Conservation (phyloP, 2,329 filamentous ascomycete species). For the Paraconiothyrium sp. region DNA sequence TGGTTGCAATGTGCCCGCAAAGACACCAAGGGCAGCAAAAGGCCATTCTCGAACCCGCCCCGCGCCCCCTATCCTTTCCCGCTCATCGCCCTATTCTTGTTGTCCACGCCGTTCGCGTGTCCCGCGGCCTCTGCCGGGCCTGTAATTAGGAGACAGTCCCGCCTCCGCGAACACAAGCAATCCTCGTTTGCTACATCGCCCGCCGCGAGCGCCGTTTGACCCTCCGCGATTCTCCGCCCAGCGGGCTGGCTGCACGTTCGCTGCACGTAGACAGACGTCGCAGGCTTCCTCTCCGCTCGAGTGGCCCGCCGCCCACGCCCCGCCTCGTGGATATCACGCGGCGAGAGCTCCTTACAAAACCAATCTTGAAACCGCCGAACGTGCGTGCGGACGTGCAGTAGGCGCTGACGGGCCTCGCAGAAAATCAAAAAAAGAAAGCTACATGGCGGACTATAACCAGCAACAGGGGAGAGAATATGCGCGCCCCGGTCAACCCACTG, state of each 20-base stretch:
- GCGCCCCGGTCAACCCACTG: slow-evolving; percentile 63
- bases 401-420: slow-evolving; percentile 22
- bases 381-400: slow-evolving; percentile 38
- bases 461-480: slow-evolving; percentile 69
- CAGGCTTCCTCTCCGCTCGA: not conserved
- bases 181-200: slow-evolving; percentile 22
- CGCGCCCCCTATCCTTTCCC: slow-evolving; percentile 15
- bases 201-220: slow-evolving; percentile 21
- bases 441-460: slow-evolving; percentile 71
- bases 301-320: slow-evolving; percentile 7
- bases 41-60: slow-evolving; percentile 21
- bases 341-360: slow-evolving; percentile 28
- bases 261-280: slow-evolving; percentile 6
- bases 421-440: slow-evolving; percentile 32
- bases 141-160: slow-evolving; percentile 26
- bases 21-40: slow-evolving; percentile 26
- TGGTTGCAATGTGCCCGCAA: slow-evolving; percentile 25
- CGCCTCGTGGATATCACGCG: slow-evolving; percentile 25
- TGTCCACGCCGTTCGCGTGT: slow-evolving; percentile 14
- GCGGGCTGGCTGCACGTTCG: slow-evolving; percentile 1
- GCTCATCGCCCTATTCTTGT: slow-evolving; percentile 15
- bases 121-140: slow-evolving; percentile 35
- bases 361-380: slow-evolving; percentile 20
- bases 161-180: slow-evolving; percentile 22
- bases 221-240: slow-evolving; percentile 5